Base-by-base conservation (phyloP, 1,284 basidiomycete genomes). In the Rhodotorula sp. region DNA sequence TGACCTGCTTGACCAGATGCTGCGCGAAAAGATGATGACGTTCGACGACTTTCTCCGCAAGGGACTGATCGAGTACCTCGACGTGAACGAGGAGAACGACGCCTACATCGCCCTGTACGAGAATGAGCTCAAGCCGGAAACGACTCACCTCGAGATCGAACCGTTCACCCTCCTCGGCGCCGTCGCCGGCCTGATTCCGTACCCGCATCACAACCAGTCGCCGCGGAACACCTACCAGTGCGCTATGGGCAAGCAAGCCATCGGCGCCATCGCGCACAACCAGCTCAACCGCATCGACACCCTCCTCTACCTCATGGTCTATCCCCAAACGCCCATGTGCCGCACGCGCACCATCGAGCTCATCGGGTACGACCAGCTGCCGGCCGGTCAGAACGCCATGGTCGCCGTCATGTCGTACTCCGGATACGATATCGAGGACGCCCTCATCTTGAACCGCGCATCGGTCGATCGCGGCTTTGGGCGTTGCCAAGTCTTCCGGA, bases 161-260 rank as follows among this genome's bases (percentile, higher is more conserved):
- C 97, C 97, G 0, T 99, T 99, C 83, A 99, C 97, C 1, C 86
- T 99, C 67, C 88, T 99, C 23, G 97, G 97, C 14, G 97, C 95
- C 26, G 95, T 98, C 56, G 97, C 97, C 10, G 97, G 97, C 52
- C 86, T 99, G 28, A 99, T 99, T 79, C 97, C 97, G 15, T 99
- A 99, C 80, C 97, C 97, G 1, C 97, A 99, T 80, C 97, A 99
- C 82, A 99, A 99, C 80, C 97, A 99, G 81, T 98, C 95, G 3
- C 97, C 97, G 7, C 89, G 97, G 68, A 98, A 99, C 80, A 99
- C 97, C 2, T 99, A 99, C 80, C 95, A 99, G 84, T 99, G 97
- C 80, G 97, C 97, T 64, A 99, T 99, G 97, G 97, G 97, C 73
- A 99, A 99, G 84, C 97, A 99, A 84, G 97, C 97, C 0, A 98